Evolutionary conservation across 176 grass and related monocot species (phyloP), one percentile per base, ranked within the genome.

Genomic region (Aegilops speltoides): DNA sequence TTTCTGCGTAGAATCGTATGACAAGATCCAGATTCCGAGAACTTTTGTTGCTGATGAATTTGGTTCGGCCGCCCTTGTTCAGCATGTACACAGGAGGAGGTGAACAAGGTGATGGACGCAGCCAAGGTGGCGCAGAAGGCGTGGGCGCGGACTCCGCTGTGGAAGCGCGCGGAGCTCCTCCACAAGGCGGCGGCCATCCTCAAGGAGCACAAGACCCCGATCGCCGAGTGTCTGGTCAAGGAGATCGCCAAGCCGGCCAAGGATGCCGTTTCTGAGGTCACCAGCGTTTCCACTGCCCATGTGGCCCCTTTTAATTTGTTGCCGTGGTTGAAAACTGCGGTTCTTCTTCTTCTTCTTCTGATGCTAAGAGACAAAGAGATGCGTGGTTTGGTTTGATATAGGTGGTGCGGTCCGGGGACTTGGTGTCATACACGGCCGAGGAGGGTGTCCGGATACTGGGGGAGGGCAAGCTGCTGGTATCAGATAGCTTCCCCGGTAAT

Each of bases 31-130:
- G 37, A 45, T 73, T 45, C 70, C 2, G 0, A 46, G 14, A 5
- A 50, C 3, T 74, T 17, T 48, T 15, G 3, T 50, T 17, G 19
- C 60, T 79, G 59, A 81, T 5, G 14, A 64, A 40, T 86, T 23
- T 16, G 48, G 34, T 64, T 5, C 8, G 17, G 63, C 28, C 85
- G 38, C 71, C 13, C 80, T 1, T 78, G 26, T 79, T 15, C 86
- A 98, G 97, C 97, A 86, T 98, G 97, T 59, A 96, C 97, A 15
- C 97, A 98, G 84, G 97, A 94, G 87, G 97, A 98, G 85, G 97
- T 98, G 65, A 98, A 98, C 90, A 98, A 94, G 85, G 97, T 91
- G 36, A 98, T 98, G 92, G 97, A 98, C 19, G 60, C 70, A 0
- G 91, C 97, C 8, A 98, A 98, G 88, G 88, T 81, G 43, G 94